Evolutionary conservation across 2,329 filamentous ascomycete species (phyloP), one percentile per base, ranked within the genome.

Genomic region (Sclerotinia spermophila): DNA sequence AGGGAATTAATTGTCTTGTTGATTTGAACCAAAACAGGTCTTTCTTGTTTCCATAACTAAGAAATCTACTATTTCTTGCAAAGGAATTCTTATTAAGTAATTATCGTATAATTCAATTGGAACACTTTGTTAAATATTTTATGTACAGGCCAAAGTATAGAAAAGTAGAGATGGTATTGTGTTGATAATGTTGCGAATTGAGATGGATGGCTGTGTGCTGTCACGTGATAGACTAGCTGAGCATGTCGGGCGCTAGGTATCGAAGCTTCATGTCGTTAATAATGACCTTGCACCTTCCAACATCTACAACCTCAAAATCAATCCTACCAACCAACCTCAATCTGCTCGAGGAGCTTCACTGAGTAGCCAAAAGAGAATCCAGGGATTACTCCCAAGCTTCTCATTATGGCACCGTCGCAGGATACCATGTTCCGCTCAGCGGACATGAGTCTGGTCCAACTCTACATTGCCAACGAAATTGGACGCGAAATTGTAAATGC

Each of bases 401-500:
- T 74, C 73, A 67, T 75, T 75, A 91, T 91, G 89, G 88, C 87
- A 82, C 84, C 86, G 76, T 83, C 84, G 81, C 84, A 93, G 84
- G 94, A 98, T 84, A 97, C 94, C 83, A 92, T 97, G 86, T 98
- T 99, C 90, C 95, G 96, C 88, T 99, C 96, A 81, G 93, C 94
- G 92, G 93, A 97, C 83, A 99, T 99, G 96, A 97, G 94, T 87
- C 91, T 99, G 91, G 97, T 97, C 80, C 96, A 99, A 90, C 91
- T 99, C 79, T 99, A 98, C 84, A 96, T 99, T 79, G 93, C 96
- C 79, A 98, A 97, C 81, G 96, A 99, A 86, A 98, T 99, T 77
- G 95, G 96, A 78, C 90, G 96, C 80, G 96, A 99, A 85, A 95
- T 97, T 78, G 94, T 98, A 74, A 97, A 94, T 80, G 95, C 95